Evolutionary conservation across 257 asterid genomes (phyloP), one percentile per base, ranked within the genome.

Genomic region (Prunella vulgaris): DNA sequence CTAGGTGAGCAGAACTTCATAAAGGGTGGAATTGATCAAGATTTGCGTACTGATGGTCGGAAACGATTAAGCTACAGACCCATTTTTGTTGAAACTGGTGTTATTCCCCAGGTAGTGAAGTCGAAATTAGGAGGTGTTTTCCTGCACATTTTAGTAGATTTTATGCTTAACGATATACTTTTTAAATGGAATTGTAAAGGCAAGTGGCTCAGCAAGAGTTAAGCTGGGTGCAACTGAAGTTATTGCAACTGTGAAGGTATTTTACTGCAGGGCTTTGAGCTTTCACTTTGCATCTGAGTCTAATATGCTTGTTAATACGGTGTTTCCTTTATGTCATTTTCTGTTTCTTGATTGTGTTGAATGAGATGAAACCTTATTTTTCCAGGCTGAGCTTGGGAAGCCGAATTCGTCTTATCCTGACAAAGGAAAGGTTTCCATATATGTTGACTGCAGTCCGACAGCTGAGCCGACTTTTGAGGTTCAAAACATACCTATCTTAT

Each of bases 391-490:
- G 81, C 92, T 93, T 57, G 99, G 97, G 64, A 93, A 40, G 80
- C 97, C 99, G 3, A 83, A 60, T 68, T 65, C 81, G 10, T 83
- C 89, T 42, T 79, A 86, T 73, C 99, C 96, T 7, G 95, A 84
- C 74, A 84, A 87, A 74, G 99, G 98, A 68, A 87, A 81, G 72
- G 94, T 86, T 80, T 90, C 80, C 33, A 82, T 88, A 72, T 77
- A 75, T 69, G 93, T 90, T 49, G 97, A 90, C 72, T 93, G 97
- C 88, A 87, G 96, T 82, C 94, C 99, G 8, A 90, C 88, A 0
- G 97, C 97, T 9, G 97, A 89, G 79, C 96, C 99, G 24, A 76
- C 92, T 56, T 90, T 90, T 74, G 97, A 93, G 97, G 99, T 93
- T 35, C 5, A 24, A 62, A 51, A 53, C 60, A 2, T 66, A 57